Evolutionary conservation across 345 rosid genomes (phyloP).

Genomic region (Heritiera fomes): DNA sequence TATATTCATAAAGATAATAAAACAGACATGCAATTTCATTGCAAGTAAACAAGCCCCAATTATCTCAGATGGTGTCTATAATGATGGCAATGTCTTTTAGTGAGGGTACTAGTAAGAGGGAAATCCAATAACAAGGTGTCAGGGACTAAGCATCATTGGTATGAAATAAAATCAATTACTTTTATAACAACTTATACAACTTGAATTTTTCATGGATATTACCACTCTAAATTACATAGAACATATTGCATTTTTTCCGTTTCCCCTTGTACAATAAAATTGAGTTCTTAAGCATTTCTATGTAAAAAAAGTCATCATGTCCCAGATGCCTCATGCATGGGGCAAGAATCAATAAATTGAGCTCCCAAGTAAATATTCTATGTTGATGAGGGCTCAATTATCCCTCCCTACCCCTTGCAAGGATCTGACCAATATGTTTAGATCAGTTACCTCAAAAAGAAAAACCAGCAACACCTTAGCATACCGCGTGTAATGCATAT

Average conservation of each 20-base stretch:
- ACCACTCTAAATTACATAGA: neutral
- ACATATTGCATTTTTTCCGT: neutral
- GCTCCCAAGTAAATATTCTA: neutral
- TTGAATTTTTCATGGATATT: neutral
- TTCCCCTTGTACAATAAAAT: neutral
- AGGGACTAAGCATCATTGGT: neutral
- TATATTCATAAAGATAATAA: neutral
- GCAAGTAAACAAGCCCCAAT: neutral
- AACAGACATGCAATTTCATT: neutral
- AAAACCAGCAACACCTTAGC: constrained; percentile 32
- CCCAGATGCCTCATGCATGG: neutral
- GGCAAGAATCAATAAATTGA: neutral
- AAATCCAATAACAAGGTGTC: neutral
- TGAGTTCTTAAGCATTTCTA: constrained; percentile 2
- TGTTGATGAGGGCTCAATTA: neutral
- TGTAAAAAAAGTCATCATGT: neutral
- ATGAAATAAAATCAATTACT: neutral
- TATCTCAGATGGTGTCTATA: neutral
- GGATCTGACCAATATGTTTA: constrained; percentile 22
- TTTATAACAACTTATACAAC: neutral
- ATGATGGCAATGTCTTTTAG: neutral
- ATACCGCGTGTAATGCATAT: constrained; percentile 23
- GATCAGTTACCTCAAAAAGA: constrained; percentile 30
- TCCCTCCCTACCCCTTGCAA: constrained; percentile 19
- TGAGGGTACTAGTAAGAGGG: neutral